Base-by-base conservation (phyloP, 805 yeast genomes). In the Komagataella mondaviorum region DNA sequence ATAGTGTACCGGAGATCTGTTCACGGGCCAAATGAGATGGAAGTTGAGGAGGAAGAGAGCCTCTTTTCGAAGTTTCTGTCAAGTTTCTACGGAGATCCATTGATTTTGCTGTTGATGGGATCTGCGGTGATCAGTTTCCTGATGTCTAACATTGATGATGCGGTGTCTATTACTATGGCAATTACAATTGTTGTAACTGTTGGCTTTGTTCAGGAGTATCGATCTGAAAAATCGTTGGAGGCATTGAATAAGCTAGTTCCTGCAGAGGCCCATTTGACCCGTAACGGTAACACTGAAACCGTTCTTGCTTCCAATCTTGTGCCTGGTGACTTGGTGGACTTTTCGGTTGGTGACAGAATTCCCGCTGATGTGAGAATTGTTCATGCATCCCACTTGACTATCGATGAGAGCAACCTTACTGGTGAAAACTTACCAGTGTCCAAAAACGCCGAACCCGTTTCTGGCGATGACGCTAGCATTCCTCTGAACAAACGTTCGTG, bases 61-160 rank as follows among this genome's bases (percentile, higher is more conserved):
- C 61, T 91, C 47, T 53, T 78, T n/a, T 65, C 76, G 68, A 85
- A 87, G 64, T 93, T 93, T 59, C 50, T 88, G 7, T 72, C 83
- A 54, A 88, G 83, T 51, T 93, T 93, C 61, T 82, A 87, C 60
- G 90, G 86, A 58, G 96, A 93, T 67, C 97, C 96, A 22, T 73
- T 93, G 68, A 91, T 93, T 57, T 71, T 93, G 57, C 71, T 93
- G 53, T 74, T 93, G 59, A 86, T 90, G 45, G 97, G 93, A 0
- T 88, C 97, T 0, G 97, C 99, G 0, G 77, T 76, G 2, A 74
- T 93, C 43, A 83, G 95, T 55, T 86, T 91, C 57, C 66, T 87
- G 59, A 88, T 93, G 95, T 96, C 96, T n/a, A 93, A 93, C 67
- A 80, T 81, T 36, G 97, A 93, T 63, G 99, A 93, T 65, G 96